Evolutionary conservation across 768 basidiomycete genomes (phyloP), one percentile per base, ranked within the genome.

Genomic region (Paxillus involutus): DNA sequence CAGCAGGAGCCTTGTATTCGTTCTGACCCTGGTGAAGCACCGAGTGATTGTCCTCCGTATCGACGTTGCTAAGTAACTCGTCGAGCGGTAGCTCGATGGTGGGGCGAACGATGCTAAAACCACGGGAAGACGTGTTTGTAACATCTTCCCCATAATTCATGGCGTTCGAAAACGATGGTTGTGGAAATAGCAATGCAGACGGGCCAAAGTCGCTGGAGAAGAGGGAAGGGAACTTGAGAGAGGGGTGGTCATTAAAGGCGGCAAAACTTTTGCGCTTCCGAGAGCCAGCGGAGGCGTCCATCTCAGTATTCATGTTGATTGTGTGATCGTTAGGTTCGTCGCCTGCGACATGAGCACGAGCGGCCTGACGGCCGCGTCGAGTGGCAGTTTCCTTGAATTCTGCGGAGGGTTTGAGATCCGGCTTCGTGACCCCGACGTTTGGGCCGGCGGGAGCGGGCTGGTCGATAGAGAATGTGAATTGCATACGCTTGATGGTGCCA

Each of bases 21-120:
- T 37, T 51, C 24, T 59, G 62, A 1, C 6, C n/a, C 6, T 54
- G 44, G 44, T 58, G 16, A 41, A 24, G 43, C 8, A 29, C 37
- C 26, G 55, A 37, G 2, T 39, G 2, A 35, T 29, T 44, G 17
- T 66, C 69, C 21, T 71, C 69, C 10, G 47, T 21, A 37, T 72
- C 69, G 3, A 69, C 59, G 45, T 26, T 71, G 52, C 61, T 65
- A 55, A 93, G 80, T 54, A 93, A 77, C 57, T 94, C 90, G 59
- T 94, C 90, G n/a, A 93, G 80, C 5, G 88, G 86, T 26, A 92
- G 82, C 66, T 93, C 90, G 63, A 92, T 91, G 41, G 91, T 92
- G 0, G 90, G 91, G 11, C 90, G 83, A 19, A 71, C 51, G 57
- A 92, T 83, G 69, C 79, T 79, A 63, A 90, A 80, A 33, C 77